Percentiles rank a stretch among this genome's conserved stretches.
These are phyloP conservation scores for Vicia villosa DNA, from an alignment of 306 rosid genomes.

Conservation along the genomic window DNA sequence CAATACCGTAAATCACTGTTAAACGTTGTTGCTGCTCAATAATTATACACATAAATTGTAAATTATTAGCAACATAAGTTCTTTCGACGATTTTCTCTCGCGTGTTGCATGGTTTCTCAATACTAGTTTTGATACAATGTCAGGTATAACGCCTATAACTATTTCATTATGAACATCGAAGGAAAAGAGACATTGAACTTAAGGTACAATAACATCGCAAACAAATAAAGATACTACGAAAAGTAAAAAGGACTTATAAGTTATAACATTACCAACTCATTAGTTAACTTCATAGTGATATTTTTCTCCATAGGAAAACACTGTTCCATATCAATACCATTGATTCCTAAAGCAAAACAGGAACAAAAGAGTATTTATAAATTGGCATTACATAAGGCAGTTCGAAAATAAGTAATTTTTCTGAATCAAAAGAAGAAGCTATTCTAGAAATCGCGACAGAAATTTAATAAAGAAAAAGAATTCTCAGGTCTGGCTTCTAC, in stretches of 20 bases:
- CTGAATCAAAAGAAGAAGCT: no score
- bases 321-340: conserved; percentile 72
- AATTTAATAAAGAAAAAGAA: no score
- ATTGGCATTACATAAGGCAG: conserved; percentile 32
- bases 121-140: conserved; percentile 8
- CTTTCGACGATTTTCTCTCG: no score
- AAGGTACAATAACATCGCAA: conserved; percentile 15
- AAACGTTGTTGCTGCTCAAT: no score
- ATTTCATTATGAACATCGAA: conserved; percentile 11
- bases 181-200: conserved; percentile 24
- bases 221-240: conserved; percentile 17
- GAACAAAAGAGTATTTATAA: conserved; percentile 26
- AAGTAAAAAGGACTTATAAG: conserved; percentile 11
- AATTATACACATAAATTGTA: no score
- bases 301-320: conserved; percentile 87
- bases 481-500: conserved; percentile 24
- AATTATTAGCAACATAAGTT: no score
- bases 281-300: conserved; percentile 68
- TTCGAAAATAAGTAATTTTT: not conserved
- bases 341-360: conserved; percentile 47
- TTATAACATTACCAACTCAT: conserved; percentile 67
- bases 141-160: not conserved
- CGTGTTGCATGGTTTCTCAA: no score
- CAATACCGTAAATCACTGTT: no score
- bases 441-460: no score